phyloP scores from a whole-genome alignment of 805 yeast genomes.

The Zygosaccharomyces siamensis region DNA sequence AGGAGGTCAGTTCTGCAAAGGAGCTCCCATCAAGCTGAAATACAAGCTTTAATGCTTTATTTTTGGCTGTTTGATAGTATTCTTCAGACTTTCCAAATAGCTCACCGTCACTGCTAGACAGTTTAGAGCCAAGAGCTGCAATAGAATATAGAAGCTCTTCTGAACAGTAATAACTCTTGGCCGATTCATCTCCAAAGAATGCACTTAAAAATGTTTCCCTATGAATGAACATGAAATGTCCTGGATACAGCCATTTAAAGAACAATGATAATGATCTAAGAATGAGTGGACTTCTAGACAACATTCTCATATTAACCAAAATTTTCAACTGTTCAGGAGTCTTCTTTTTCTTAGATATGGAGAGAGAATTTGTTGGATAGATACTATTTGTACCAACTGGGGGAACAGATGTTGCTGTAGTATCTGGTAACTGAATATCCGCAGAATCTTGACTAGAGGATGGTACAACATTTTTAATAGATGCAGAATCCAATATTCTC shows the following conservation, averaged over 20 bases:
- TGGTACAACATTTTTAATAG: constrained; percentile 6
- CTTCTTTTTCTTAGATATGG: constrained; percentile 17
- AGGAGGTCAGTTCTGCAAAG: constrained; percentile 30
- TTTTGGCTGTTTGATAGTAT: constrained; percentile 46
- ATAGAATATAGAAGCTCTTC: constrained; percentile 47
- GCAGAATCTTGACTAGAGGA: background rate
- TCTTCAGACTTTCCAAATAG: constrained; percentile 37
- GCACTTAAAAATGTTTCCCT: constrained; percentile 55
- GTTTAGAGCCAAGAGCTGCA: constrained; percentile 50
- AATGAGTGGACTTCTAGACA: constrained; percentile 25
- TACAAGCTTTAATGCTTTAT: constrained; percentile 38
- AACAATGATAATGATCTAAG: constrained; percentile 30
- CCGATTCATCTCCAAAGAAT: constrained; percentile 41
- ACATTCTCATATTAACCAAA: constrained; percentile 17
- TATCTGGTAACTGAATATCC: background rate
- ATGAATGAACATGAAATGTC: constrained; percentile 52
- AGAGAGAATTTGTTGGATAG: constrained; percentile 28
- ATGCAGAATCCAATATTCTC: constrained; percentile 6
- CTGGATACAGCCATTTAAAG: constrained; percentile 60
- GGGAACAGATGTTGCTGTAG: background rate
- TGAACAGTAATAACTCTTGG: constrained; percentile 44
- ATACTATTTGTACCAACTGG: constrained; percentile 22
- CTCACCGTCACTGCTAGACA: constrained; percentile 36
- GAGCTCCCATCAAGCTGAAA: constrained; percentile 29
- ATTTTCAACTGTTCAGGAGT: constrained; percentile 8